Percentiles rank a stretch among this genome's conserved stretches.
phyloP scores from a whole-genome alignment of 495 filamentous ascomycete genomes.

The Neurospora sp. region DNA sequence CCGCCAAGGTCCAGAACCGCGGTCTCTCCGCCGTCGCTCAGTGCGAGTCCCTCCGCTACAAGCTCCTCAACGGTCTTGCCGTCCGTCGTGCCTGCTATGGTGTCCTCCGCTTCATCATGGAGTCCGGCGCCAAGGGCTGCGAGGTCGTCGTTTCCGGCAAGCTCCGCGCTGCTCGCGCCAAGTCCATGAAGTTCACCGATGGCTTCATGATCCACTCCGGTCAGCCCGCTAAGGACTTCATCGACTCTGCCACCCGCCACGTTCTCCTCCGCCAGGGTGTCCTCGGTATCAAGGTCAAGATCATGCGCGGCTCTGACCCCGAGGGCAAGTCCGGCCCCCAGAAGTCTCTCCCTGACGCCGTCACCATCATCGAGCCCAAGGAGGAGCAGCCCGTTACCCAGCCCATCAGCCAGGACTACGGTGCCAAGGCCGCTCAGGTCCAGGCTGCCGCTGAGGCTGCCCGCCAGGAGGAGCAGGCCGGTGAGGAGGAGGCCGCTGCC shows the following conservation, averaged over 20 bases:
- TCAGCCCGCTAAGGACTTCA: constrained; percentile 98
- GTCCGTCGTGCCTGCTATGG: constrained; percentile 97
- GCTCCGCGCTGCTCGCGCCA: constrained; percentile 95
- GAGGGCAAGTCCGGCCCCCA: constrained; percentile 96
- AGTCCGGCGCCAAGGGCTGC: constrained; percentile 97
- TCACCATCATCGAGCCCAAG: constrained; percentile 99
- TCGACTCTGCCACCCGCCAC: constrained; percentile 95
- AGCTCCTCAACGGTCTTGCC: constrained; percentile 97
- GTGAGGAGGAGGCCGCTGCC: constrained; percentile 38
- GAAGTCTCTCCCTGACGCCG: constrained; percentile 94
- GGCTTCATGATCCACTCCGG: constrained; percentile 99
- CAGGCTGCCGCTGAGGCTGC: constrained; percentile 53
- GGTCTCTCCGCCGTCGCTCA: constrained; percentile 98
- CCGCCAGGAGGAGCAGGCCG: constrained; percentile 58
- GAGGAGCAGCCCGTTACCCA: constrained; percentile 90
- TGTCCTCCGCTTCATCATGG: constrained; percentile 99
- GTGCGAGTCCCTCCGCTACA: constrained; percentile 99
- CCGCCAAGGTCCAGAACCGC: constrained; percentile 99
- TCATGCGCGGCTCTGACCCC: constrained; percentile 99
- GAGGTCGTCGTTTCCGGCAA: constrained; percentile 99
- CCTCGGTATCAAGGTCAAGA: constrained; percentile 99
- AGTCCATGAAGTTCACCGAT: constrained; percentile 99
- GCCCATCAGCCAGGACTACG: constrained; percentile 95
- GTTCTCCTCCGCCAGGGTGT: constrained; percentile 99
- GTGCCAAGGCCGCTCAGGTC: constrained; percentile 84